Base-by-base conservation (phyloP, 1,139 yeast genomes). In the Trichomonascaceae sp. region DNA sequence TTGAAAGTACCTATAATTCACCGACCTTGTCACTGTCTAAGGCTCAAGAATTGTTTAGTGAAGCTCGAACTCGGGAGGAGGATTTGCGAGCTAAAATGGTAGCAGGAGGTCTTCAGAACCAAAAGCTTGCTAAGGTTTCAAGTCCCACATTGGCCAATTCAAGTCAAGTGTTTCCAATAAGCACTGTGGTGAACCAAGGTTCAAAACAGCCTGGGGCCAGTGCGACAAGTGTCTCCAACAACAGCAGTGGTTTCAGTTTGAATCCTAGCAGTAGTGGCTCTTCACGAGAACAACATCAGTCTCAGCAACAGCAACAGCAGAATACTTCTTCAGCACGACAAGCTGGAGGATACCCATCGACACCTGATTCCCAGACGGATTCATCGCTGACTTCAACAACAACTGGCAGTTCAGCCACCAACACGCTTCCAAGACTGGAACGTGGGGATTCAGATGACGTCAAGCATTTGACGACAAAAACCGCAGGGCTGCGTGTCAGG, bases 1-100 rank as follows among this genome's bases (percentile, higher is more conserved):
- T 89, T 2, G 86, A 91, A n/a, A 87, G 96, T 58, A 87, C 97
- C 32, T 93, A 96, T 69, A 84, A 86, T 7, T 89, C 98, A 0
- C 98, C 98, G 15, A 93, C 98, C 0, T 93, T 93, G 12, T 84
- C 96, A 22, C 75, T 93, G 60, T 81, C 82, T 49, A 84, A 83
- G 63, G 99, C 99, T 0, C 96, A 89, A 68, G 96, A 86, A 65
- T 70, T 93, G 67, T 75, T 90, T 63, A 85, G 89, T 1, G 87
- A 84, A 61, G 95, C 96, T 13, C 58, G 70, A 12, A 65, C 64
- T 41, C 60, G 64, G 6, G 66, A 65, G 15, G 67, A 64, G 30
- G 66, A 65, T 43, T 52, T 62, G 49, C 56, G 65, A n/a, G 60
- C 64, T 24, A 62, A 62, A 56, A 66, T 61, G 66, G 58, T 61